A percentile compares a stretch with the other conserved stretches of the same genome.
Evolutionary conservation across 2,329 filamentous ascomycete species (phyloP).

Genomic region (Penicillium hordei): DNA sequence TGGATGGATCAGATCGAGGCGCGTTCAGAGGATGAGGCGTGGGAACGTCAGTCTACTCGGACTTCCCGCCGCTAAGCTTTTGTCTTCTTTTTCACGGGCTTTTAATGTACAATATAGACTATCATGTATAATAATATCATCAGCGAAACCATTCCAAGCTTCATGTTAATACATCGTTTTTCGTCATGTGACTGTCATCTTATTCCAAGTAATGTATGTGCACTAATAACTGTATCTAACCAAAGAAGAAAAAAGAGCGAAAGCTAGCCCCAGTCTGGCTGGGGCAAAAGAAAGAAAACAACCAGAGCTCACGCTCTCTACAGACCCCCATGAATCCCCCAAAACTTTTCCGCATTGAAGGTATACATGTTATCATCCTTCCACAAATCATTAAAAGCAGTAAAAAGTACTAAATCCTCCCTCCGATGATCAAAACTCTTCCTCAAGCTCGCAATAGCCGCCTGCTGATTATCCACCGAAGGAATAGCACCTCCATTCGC

Average conservation of each 20-base stretch:
- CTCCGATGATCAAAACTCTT: slow-evolving; percentile 51
- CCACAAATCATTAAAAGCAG: slow-evolving; percentile 77
- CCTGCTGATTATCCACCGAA: slow-evolving; percentile 62
- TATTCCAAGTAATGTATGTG: slow-evolving; percentile 1
- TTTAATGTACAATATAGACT: not conserved
- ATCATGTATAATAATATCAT: not conserved
- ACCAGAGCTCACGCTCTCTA: not conserved
- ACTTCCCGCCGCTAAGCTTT: not conserved
- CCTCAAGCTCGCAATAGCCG: slow-evolving; percentile 66
- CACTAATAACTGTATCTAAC: not conserved
- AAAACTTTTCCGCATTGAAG: slow-evolving; percentile 72
- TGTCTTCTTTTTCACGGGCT: not conserved
- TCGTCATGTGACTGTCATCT: not conserved
- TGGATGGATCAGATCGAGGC: slow-evolving; percentile 27
- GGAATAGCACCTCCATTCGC: slow-evolving; percentile 69
- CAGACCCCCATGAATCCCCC: slow-evolving; percentile 57
- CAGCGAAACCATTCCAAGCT: not conserved
- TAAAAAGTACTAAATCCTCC: slow-evolving; percentile 65
- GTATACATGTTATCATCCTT: slow-evolving; percentile 64
- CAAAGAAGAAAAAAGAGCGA: too few relatives aligned
- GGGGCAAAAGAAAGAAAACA: not conserved
- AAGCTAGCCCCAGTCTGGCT: not conserved
- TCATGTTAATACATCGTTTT: not conserved
- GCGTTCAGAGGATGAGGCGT: not conserved
- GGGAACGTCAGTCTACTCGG: not conserved